Base-by-base conservation (phyloP, 2,329 filamentous ascomycete genomes). In the Aspergillus amoenus region DNA sequence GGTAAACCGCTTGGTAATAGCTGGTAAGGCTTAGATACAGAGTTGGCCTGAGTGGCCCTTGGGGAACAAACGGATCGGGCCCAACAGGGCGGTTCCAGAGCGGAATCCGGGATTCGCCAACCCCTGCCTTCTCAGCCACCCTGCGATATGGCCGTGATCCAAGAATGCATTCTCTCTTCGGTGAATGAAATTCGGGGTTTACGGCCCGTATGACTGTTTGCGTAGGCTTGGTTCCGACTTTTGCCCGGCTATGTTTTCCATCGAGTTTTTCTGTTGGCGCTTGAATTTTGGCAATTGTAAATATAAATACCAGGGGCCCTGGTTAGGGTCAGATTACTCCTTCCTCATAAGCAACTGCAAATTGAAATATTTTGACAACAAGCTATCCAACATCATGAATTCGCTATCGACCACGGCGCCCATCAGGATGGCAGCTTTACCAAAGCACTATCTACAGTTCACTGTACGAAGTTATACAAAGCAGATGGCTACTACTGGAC, bases 371-470 rank as follows among this genome's bases (percentile, higher is more conserved):
- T 6, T 24, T 24, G 18, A 44, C 27, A 30, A 11, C 27, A 30
- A 30, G 17, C 5, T 51, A 59, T 43, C 54, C 52, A 52, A 24
- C 34, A 41, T 22, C 24, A 74, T 73, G 71, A 72, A 64, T 50
- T 66, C 68, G 8, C 49, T 70, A 44, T 63, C 68, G 44, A 56
- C 63, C 8, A 65, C 63, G 7, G 60, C 63, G 27, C 67, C 70
- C 58, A 59, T 73, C 4, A 64, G 70, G 66, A 65, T 61, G 65
- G 52, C 57, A 56, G 44, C 61, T n/a, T 21, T 69, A 27, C 65
- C 69, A 6, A 67, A 69, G 44, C 56, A 62, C 42, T 66, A 65
- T 32, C 50, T 71, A 17, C 63, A 65, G 32, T 47, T 70, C 7
- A 59, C 61, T 5, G 46, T 65, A n/a, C 64, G 68, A 46, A 58